Base-by-base conservation (phyloP, 75 land plant genomes). In the Cupressus sempervirens region DNA sequence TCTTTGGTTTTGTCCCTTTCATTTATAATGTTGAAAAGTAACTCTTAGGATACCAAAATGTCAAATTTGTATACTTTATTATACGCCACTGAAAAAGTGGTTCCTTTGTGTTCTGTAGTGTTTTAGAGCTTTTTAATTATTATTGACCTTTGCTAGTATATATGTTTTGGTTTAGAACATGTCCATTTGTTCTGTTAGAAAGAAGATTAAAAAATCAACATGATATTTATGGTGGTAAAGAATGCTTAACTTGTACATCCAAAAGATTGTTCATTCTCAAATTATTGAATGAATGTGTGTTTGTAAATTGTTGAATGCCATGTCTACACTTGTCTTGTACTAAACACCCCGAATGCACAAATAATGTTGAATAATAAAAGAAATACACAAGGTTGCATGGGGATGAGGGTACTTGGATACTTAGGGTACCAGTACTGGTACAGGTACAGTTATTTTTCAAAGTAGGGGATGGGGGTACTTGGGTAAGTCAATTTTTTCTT, bases 261-360 rank as follows among this genome's bases (percentile, higher is more conserved):
- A 45, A 79, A 41, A 79, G 26, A 45, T 77, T 79, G 6, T 13
- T 45, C 12, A 43, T 48, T 79, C 30, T 26, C 3, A 45, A 43
- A 11, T 79, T 79, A 12, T 12, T 40, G 45, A 48, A 79, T 79
- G 50, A 79, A 2, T 26, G 26, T 79, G 30, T 79, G 45, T 77
- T 23, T 45, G 81, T 72, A 43, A 43, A 77, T 45, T 87, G 50
- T 93, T 94, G 99, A 92, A 92, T 77, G 40, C 91, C 82, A 89
- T 98, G 87, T 98, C 96, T 1, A 81, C 68, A 40, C 83, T 97
- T 18, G 95, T 96, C 23, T 12, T 50, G 53, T 50, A 2, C 15
- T 50, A 50, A 50, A 50, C 15, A 50, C 15, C 53, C 53, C 12
- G 13, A 11, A 50, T 50, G 53, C 53, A 50, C 13, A 50, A 50